A percentile compares a stretch with the other conserved stretches of the same genome.
These are phyloP conservation scores for Leucaena leucocephala DNA, from an alignment of 306 rosid species.

Conservation along the genomic window DNA sequence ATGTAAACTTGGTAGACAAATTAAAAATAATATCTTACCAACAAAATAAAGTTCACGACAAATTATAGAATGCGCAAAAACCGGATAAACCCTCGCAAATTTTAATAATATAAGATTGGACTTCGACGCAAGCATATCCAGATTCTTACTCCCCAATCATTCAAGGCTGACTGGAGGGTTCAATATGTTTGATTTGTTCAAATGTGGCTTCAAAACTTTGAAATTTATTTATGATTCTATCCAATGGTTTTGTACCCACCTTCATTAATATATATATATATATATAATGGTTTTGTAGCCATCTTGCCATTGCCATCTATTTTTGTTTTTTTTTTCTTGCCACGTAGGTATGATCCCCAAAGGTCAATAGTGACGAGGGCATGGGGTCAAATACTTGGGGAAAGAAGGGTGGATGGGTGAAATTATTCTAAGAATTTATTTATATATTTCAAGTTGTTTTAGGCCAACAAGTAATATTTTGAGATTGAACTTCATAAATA, in stretches of 20 bases:
- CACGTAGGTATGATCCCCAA: not conserved
- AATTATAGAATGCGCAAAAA: not conserved
- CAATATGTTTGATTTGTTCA: not conserved
- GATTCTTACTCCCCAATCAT: not conserved
- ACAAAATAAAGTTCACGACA: not conserved
- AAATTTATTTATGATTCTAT: not conserved
- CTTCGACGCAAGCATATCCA: not conserved
- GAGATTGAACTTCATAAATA: no score
- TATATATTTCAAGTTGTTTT: not conserved
- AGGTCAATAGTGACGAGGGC: not conserved
- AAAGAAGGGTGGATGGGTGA: not conserved
- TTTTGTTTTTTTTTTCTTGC: not conserved
- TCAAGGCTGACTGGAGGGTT: not conserved
- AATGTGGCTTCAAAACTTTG: not conserved
- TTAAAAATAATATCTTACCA: not conserved
- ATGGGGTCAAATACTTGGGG: not conserved
- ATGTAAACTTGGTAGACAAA: not conserved
- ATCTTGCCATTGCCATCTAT: no score
- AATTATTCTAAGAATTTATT: not conserved
- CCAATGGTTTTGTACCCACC: slow-evolving; percentile 10
- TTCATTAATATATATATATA: not conserved
- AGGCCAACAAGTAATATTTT: no score
- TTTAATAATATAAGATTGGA: not conserved
- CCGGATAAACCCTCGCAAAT: not conserved
- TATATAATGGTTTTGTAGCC: no score